Evolutionary conservation across 257 asterid species (phyloP), one percentile per base, ranked within the genome.

Genomic region (Sherardia arvensis): DNA sequence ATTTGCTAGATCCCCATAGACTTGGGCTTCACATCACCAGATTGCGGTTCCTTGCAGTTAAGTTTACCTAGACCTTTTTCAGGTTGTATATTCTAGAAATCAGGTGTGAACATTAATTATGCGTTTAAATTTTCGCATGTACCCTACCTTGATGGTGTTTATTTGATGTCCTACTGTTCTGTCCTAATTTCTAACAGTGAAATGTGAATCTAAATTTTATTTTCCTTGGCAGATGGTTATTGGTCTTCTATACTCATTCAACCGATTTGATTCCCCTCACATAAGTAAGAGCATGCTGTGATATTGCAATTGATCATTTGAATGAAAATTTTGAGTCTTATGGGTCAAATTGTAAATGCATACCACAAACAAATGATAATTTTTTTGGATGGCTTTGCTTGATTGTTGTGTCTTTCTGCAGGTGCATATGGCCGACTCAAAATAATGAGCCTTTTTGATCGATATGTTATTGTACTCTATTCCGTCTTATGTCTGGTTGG

Each of bases 1-100:
- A 81, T 69, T 68, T 88, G 86, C 28, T 88, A 81, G 77, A 86
- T 76, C 83, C 88, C 34, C 90, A 88, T 67, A 78, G 90, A 72
- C 92, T 92, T 60, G 85, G 79, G 66, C 76, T 74, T 60, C 79
- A 73, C 69, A 80, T 84, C 71, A 76, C 70, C 62, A 82, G 78
- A 65, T 65, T 88, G 79, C 84, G 95, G 36, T 8, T 79, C 66
- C 33, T 84, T 76, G 90, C 95, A 68, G 96, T 87, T 69, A 84
- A 88, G 96, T 84, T 64, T 59, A 26, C 65, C 33, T 69, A 15
- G 38, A 54, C 70, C 53, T 43, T 70, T 14, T 68, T 2, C 54
- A 28, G 40, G 64, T 57, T 38, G 64, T 57, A 62, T 25, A 22
- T 23, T 28, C 2, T 17, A 45, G 30, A 11, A 18, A 49, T 49